phyloP scores from a whole-genome alignment of 2,329 filamentous ascomycete genomes.

The Cercospora sesami region DNA sequence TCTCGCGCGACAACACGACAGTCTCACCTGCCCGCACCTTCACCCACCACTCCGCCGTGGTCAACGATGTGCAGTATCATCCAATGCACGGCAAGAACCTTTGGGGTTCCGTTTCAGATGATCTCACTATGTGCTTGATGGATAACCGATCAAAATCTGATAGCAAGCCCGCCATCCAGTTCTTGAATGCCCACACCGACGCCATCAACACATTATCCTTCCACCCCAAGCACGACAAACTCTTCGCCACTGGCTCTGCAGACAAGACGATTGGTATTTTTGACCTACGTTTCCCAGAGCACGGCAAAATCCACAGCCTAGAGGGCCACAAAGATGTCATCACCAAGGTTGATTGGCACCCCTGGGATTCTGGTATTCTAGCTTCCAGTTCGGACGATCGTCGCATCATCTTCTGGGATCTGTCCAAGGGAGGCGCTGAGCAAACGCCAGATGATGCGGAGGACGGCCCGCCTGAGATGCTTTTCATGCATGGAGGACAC shows the following conservation, averaged over 20 bases:
- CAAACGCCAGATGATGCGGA: constrained; percentile 93
- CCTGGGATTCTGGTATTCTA: constrained; percentile 81
- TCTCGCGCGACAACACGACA: constrained; percentile 67
- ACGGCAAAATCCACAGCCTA: constrained; percentile 84
- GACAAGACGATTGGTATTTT: constrained; percentile 95
- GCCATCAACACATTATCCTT: constrained; percentile 96
- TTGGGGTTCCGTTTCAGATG: constrained; percentile 92
- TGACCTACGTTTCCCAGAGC: constrained; percentile 71
- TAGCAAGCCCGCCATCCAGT: constrained; percentile 55
- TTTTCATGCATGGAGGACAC: constrained; percentile 99
- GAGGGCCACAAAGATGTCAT: constrained; percentile 88
- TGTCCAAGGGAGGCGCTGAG: constrained; percentile 88
- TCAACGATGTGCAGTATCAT: constrained; percentile 97
- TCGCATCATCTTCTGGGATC: constrained; percentile 93
- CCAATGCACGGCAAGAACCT: constrained; percentile 74
- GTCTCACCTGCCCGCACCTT: constrained; percentile 74
- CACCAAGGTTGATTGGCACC: constrained; percentile 92
- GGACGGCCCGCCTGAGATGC: constrained; percentile 90
- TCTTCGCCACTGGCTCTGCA: constrained; percentile 88
- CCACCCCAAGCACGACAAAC: constrained; percentile 85
- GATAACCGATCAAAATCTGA: constrained; percentile 71
- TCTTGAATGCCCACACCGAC: constrained; percentile 78
- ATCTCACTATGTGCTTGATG: constrained; percentile 87
- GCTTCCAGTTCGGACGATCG: constrained; percentile 92
- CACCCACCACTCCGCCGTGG: constrained; percentile 83